These are phyloP conservation scores for Starmera amethionina DNA, from an alignment of 805 yeast genomes.

Conservation along the genomic window DNA sequence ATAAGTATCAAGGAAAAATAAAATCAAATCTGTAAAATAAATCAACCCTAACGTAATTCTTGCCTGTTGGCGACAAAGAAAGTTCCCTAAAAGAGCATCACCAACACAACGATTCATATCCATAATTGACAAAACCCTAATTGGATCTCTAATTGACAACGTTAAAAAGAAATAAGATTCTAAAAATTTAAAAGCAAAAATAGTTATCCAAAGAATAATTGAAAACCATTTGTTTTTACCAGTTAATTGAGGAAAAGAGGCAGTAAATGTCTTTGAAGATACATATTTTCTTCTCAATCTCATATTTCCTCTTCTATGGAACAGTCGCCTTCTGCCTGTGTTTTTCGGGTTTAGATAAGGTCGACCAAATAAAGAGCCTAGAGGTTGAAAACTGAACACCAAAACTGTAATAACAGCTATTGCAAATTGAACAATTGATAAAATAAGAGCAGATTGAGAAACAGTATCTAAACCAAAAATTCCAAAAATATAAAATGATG, in stretches of 20 bases:
- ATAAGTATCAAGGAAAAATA: constrained; percentile 75
- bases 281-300: constrained; percentile 26
- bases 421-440: constrained; percentile 45
- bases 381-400: constrained; percentile 51
- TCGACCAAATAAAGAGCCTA: constrained; percentile 42
- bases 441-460: constrained; percentile 26
- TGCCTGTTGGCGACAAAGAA: constrained; percentile 51
- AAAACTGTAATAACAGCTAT: constrained; percentile 46
- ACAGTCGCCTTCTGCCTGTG: constrained; percentile 24
- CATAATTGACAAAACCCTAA: constrained; percentile 56
- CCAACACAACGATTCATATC: constrained; percentile 53
- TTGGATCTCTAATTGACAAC: constrained; percentile 62
- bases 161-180: constrained; percentile 79
- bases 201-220: constrained; percentile 54
- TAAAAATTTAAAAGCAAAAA: constrained; percentile 55
- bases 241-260: constrained; percentile 41
- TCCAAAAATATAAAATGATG: constrained; percentile 42
- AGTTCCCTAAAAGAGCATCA: constrained; percentile 42
- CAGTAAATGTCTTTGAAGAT: constrained; percentile 51
- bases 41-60: constrained; percentile 43
- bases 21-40: constrained; percentile 50
- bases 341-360: constrained; percentile 19
- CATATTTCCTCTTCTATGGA: too few relatives aligned
- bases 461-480: constrained; percentile 28
- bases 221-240: constrained; percentile 55